phyloP scores from a whole-genome alignment of 2,329 filamentous ascomycete species.

The Colletotrichum salicis region DNA sequence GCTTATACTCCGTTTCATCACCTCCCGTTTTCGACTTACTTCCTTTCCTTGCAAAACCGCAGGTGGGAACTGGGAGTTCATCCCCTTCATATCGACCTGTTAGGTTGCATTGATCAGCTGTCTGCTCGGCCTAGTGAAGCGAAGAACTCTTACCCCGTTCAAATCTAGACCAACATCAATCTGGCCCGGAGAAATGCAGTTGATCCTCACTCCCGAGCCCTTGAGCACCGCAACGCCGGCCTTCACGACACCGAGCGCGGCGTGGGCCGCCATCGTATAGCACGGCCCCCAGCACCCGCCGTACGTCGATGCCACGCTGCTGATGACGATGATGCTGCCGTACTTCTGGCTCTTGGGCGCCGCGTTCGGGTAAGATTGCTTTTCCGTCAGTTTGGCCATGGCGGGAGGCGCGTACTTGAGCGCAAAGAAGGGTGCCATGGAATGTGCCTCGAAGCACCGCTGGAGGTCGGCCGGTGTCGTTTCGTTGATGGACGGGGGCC shows the following conservation, averaged over 20 bases:
- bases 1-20: neutral
- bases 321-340: conserved; percentile 71
- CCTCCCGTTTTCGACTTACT: conserved; percentile 38
- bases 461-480: conserved; percentile 67
- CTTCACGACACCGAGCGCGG: conserved; percentile 69
- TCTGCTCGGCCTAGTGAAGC: neutral
- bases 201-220: conserved; percentile 68
- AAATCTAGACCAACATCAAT: conserved; percentile 54
- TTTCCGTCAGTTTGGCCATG: conserved; percentile 68
- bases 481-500: conserved; percentile 64
- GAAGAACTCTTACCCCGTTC: conserved; percentile 48
- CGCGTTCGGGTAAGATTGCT: conserved; percentile 68
- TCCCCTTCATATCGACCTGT: conserved; percentile 59
- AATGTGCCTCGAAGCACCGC: conserved; percentile 69
- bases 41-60: conserved; percentile 61
- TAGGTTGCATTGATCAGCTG: neutral
- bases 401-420: conserved; percentile 72
- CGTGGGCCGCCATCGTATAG: conserved; percentile 70
- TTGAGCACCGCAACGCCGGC: conserved; percentile 68
- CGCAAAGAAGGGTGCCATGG: conserved; percentile 71
- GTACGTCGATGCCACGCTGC: conserved; percentile 65
- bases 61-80: conserved; percentile 65
- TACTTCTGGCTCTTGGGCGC: conserved; percentile 69
- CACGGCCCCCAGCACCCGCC: conserved; percentile 69
- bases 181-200: conserved; percentile 58